A percentile compares a stretch with the other conserved stretches of the same genome.
Conservation (phyloP, 176 grass and related monocot genomes). For the Triticum monococcum region DNA sequence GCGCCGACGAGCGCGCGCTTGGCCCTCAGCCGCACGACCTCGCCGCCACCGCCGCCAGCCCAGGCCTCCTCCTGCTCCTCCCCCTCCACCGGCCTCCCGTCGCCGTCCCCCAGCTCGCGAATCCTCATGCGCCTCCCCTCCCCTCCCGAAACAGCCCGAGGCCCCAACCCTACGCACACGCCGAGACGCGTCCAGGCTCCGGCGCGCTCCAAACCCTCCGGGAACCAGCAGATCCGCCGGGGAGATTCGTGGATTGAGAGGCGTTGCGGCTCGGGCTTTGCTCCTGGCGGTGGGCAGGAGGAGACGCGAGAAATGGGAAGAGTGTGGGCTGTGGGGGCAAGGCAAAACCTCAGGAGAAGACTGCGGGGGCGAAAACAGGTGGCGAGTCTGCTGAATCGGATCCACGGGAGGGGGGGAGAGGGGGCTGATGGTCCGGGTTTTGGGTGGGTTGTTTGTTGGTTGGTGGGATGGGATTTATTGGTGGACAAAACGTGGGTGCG, state of each 20-base stretch:
- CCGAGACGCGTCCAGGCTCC: neutral
- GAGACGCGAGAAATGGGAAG: slow-evolving; percentile 42
- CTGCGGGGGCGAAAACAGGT: slow-evolving; percentile 34
- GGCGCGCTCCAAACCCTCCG: neutral
- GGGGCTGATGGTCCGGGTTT: neutral
- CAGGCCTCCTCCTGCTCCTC: slow-evolving; percentile 15
- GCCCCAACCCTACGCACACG: neutral
- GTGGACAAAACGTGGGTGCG: slow-evolving; percentile 20
- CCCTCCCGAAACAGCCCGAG: neutral
- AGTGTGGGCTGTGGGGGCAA: slow-evolving; percentile 30
- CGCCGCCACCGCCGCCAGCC: slow-evolving; percentile 2
- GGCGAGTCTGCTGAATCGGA: slow-evolving; percentile 32
- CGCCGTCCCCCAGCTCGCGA: slow-evolving; percentile 39
- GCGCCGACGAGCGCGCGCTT: slow-evolving; percentile 78
- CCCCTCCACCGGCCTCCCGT: neutral
- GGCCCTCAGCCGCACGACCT: slow-evolving; percentile 41
- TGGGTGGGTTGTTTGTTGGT: slow-evolving; percentile 16
- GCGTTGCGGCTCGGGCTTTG: neutral
- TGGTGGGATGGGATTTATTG: slow-evolving; percentile 38
- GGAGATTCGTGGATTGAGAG: slow-evolving; percentile 21
- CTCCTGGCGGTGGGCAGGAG: slow-evolving; percentile 11
- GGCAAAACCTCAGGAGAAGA: slow-evolving; percentile 43
- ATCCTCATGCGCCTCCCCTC: slow-evolving; percentile 39
- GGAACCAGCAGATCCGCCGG: slow-evolving; percentile 17
- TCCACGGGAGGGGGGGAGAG: neutral